These are phyloP conservation scores for Penicillium tannophilum DNA, from an alignment of 495 filamentous ascomycete genomes.

Conservation along the genomic window DNA sequence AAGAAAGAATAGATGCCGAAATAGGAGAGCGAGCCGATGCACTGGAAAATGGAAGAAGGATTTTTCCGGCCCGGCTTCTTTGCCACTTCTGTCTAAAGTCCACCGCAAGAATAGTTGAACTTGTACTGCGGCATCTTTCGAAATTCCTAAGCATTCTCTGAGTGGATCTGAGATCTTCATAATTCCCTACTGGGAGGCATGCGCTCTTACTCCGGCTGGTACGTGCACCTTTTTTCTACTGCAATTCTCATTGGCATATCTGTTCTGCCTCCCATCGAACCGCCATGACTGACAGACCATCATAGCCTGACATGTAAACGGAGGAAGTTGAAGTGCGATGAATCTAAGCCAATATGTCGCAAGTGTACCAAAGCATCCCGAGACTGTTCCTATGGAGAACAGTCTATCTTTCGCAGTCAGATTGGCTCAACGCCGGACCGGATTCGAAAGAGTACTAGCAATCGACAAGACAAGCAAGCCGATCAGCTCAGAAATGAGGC, in stretches of 20 bases:
- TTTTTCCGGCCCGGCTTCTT: too few relatives aligned
- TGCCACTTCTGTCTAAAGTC: too few relatives aligned
- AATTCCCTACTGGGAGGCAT: conserved; percentile 1
- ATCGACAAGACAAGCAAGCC: neutral
- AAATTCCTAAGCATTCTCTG: too few relatives aligned
- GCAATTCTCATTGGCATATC: too few relatives aligned
- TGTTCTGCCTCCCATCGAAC: neutral
- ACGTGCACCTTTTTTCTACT: neutral
- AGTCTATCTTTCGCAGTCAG: conserved; percentile 16
- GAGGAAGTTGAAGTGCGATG: conserved; percentile 34
- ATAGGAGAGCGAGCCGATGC: too few relatives aligned
- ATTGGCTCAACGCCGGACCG: conserved; percentile 5
- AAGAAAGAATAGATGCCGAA: too few relatives aligned
- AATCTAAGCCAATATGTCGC: conserved; percentile 20
- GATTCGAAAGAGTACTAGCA: conserved; percentile 1
- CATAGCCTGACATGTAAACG: conserved; percentile 29
- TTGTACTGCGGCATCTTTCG: too few relatives aligned
- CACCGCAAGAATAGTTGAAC: too few relatives aligned
- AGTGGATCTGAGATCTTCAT: too few relatives aligned
- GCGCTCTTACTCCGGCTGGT: conserved; percentile 20
- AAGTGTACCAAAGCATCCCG: conserved; percentile 19
- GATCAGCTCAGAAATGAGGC: neutral
- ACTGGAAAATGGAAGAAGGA: too few relatives aligned
- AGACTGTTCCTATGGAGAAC: conserved; percentile 15
- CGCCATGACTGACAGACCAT: conserved; percentile 1